Percentiles rank a stretch among this genome's conserved stretches.
Evolutionary conservation across 1,284 basidiomycete species (phyloP).

Genomic region (Cryptococcus deneoformans): DNA sequence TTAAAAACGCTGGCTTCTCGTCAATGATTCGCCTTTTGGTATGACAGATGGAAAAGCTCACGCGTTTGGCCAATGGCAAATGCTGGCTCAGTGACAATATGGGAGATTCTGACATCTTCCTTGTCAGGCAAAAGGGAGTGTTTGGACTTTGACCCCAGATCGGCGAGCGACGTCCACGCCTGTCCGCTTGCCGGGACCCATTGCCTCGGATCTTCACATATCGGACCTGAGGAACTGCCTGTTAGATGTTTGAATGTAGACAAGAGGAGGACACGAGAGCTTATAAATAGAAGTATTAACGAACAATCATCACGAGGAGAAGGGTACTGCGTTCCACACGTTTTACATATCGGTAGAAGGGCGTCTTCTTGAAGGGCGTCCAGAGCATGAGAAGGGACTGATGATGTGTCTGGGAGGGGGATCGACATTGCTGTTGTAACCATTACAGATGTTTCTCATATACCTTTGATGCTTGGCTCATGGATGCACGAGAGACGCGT

Average conservation of each 20-base stretch:
- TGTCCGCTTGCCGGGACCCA: slow-evolving; percentile 40
- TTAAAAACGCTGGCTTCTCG: slow-evolving; percentile 35
- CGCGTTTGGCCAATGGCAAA: slow-evolving; percentile 48
- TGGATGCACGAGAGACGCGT: too few species aligned
- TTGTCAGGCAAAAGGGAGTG: slow-evolving; percentile 34
- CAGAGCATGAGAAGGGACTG: slow-evolving; percentile 21
- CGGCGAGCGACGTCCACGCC: slow-evolving; percentile 37
- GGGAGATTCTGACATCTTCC: slow-evolving; percentile 34
- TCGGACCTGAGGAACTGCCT: slow-evolving; percentile 17
- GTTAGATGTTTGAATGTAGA: background rate
- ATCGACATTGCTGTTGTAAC: background rate
- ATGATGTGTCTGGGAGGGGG: background rate
- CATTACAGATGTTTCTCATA: background rate
- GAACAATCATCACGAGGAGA: slow-evolving; percentile 23
- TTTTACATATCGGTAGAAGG: slow-evolving; percentile 40
- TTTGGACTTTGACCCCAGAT: slow-evolving; percentile 17
- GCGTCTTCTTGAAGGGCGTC: slow-evolving; percentile 31
- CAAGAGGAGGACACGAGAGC: background rate
- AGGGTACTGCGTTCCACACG: slow-evolving; percentile 46
- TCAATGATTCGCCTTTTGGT: background rate
- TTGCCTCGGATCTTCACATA: slow-evolving; percentile 43
- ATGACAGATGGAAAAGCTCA: slow-evolving; percentile 11
- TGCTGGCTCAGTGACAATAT: slow-evolving; percentile 35
- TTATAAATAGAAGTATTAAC: slow-evolving; percentile 2
- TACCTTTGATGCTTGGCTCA: background rate